Conservation (phyloP, 371 early-diverging fungal species). For the Circinella umbellata region DNA sequence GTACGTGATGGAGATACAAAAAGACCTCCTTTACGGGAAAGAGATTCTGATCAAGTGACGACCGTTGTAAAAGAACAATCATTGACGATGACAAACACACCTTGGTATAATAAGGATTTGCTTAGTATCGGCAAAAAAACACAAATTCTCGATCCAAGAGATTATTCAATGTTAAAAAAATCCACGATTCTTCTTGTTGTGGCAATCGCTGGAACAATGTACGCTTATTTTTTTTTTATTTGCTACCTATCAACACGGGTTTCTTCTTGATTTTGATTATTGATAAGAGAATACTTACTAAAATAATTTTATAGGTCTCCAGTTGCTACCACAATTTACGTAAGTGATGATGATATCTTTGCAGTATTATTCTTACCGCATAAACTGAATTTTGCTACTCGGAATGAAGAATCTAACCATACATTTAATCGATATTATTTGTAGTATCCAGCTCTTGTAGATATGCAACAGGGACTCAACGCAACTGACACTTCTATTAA, state of each 20-base stretch:
- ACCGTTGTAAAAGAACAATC: background rate
- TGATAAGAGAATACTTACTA: background rate
- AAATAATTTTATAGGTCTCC: conserved; percentile 20
- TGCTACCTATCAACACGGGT: background rate
- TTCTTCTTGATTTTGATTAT: background rate
- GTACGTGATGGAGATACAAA: background rate
- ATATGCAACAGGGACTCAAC: conserved; percentile 27
- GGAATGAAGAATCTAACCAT: too few relatives aligned
- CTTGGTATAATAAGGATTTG: conserved; percentile 1
- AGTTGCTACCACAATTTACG: conserved; percentile 29
- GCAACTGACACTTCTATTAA: conserved; percentile 34
- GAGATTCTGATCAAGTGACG: background rate
- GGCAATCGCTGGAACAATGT: conserved; percentile 25
- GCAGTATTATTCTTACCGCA: background rate
- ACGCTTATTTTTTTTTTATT: conserved; percentile 4
- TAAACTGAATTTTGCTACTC: too few relatives aligned
- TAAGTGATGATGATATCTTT: conserved; percentile 7
- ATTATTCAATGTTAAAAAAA: conserved; percentile 20
- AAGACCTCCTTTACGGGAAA: background rate
- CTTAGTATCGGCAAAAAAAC: background rate
- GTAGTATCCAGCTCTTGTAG: conserved; percentile 31
- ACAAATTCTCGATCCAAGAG: conserved; percentile 19
- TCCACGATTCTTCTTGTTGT: conserved; percentile 19
- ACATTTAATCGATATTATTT: background rate
- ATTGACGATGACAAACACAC: background rate